Evolutionary conservation across 306 rosid species (phyloP).

Genomic region (Comarum palustre): DNA sequence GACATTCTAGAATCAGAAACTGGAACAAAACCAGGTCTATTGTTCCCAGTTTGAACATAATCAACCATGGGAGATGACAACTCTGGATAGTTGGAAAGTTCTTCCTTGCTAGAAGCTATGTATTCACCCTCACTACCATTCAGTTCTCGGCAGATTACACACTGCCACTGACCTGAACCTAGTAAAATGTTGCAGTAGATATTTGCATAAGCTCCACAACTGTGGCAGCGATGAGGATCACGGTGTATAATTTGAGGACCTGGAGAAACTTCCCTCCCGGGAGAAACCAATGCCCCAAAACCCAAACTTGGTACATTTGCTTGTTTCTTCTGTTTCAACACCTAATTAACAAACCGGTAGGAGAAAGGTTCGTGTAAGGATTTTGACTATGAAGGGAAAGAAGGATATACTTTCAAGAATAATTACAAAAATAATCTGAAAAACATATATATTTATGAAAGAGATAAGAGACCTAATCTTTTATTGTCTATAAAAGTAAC

Average conservation of each 20-base stretch:
- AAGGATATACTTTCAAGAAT: slow-evolving; percentile 17
- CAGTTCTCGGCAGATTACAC: slow-evolving; percentile 79
- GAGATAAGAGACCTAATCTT: background rate
- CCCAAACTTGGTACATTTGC: slow-evolving; percentile 94
- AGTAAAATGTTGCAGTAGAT: slow-evolving; percentile 70
- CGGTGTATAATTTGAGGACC: slow-evolving; percentile 87
- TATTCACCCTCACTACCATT: slow-evolving; percentile 90
- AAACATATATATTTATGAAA: background rate
- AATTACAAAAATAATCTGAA: background rate
- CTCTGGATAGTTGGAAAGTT: slow-evolving; percentile 78
- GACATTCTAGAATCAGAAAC: slow-evolving; percentile 90
- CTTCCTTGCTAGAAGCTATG: slow-evolving; percentile 66
- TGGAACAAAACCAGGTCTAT: slow-evolving; percentile 91
- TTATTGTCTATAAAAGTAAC: background rate
- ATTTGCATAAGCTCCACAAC: slow-evolving; percentile 94
- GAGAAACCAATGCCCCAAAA: slow-evolving; percentile 91
- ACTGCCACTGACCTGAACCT: slow-evolving; percentile 99
- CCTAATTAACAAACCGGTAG: slow-evolving; percentile 41
- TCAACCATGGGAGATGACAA: slow-evolving; percentile 79
- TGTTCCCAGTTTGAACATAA: slow-evolving; percentile 82
- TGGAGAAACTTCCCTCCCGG: slow-evolving; percentile 77
- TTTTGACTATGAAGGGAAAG: background rate
- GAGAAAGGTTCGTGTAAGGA: slow-evolving; percentile 15
- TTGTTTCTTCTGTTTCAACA: slow-evolving; percentile 80
- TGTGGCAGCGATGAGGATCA: slow-evolving; percentile 89